phyloP scores from a whole-genome alignment of 768 basidiomycete genomes.

The Lactarius vividus region DNA sequence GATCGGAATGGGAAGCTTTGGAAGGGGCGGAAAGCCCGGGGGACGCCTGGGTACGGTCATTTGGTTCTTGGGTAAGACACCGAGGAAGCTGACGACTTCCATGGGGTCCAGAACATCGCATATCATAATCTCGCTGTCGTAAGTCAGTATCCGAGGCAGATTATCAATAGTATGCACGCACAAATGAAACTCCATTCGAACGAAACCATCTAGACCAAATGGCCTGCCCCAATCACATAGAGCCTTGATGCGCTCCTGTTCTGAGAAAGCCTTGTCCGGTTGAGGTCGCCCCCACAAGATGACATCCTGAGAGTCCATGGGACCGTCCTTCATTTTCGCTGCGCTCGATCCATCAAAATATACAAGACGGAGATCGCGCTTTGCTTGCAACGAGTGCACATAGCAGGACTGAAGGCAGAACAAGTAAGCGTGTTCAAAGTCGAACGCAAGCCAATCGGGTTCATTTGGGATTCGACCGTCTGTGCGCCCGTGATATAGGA shows the following conservation, averaged over 20 bases:
- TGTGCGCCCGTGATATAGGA: conserved; percentile 25
- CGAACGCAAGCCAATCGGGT: conserved; percentile 27
- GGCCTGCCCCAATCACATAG: conserved; percentile 37
- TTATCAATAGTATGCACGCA: not conserved
- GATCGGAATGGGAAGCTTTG: no score
- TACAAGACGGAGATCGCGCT: conserved; percentile 21
- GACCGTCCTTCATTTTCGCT: conserved; percentile 32
- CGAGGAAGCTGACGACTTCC: conserved; percentile 19
- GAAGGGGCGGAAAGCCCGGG: not conserved
- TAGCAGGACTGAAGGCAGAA: conserved; percentile 10
- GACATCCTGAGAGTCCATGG: conserved; percentile 40
- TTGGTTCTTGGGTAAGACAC: conserved; percentile 9
- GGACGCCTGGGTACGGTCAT: not conserved
- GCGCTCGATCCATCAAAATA: conserved; percentile 27
- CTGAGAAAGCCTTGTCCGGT: conserved; percentile 28
- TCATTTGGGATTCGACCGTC: conserved; percentile 7
- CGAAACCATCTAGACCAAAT: conserved; percentile 37
- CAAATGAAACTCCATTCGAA: conserved; percentile 30
- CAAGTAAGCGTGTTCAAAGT: conserved; percentile 23
- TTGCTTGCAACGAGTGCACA: conserved; percentile 13
- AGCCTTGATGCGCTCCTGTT: conserved; percentile 32
- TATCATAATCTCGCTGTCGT: conserved; percentile 10
- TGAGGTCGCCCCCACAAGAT: conserved; percentile 33
- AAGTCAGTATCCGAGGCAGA: not conserved
- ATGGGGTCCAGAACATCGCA: conserved; percentile 12